Percentiles rank a stretch among this genome's conserved stretches.
These are phyloP conservation scores for Ascochyta koolunga DNA, from an alignment of 2,329 filamentous ascomycete species.

Conservation along the genomic window DNA sequence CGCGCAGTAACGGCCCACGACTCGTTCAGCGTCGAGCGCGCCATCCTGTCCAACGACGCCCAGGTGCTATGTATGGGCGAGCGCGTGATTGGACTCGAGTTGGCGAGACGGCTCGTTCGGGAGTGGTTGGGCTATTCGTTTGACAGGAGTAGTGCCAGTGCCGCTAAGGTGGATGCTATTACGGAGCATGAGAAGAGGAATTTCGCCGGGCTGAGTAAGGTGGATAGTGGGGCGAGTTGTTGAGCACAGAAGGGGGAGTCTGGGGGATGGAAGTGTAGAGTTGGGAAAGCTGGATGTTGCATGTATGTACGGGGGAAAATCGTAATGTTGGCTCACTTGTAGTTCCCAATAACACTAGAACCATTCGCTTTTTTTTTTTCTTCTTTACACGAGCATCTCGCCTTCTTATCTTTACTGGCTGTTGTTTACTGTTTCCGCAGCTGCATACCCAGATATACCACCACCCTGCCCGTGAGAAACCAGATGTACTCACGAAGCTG, in stretches of 20 bases:
- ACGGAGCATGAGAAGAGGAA: slow-evolving; percentile 54
- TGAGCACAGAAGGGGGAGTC: neutral
- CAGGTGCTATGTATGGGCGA: slow-evolving; percentile 89
- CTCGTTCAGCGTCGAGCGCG: slow-evolving; percentile 80
- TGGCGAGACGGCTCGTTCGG: slow-evolving; percentile 75
- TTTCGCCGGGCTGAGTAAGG: slow-evolving; percentile 29
- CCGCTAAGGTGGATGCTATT: slow-evolving; percentile 60
- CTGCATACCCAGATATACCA: too few species aligned
- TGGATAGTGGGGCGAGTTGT: slow-evolving; percentile 1
- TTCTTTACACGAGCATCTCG: too few species aligned
- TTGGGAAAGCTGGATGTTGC: too few species aligned
- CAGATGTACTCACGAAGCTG: too few species aligned
- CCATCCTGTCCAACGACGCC: slow-evolving; percentile 82
- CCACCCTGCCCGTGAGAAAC: too few species aligned
- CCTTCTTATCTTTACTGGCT: too few species aligned
- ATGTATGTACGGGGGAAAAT: too few species aligned
- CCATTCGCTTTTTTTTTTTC: too few species aligned
- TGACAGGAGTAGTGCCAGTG: slow-evolving; percentile 69
- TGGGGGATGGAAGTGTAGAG: too few species aligned
- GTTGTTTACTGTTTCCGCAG: too few species aligned
- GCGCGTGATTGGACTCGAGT: slow-evolving; percentile 79
- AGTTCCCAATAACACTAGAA: too few species aligned
- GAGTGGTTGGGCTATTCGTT: slow-evolving; percentile 89
- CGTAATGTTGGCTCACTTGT: too few species aligned
- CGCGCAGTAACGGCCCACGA: slow-evolving; percentile 90